A percentile compares a stretch with the other conserved stretches of the same genome.
Conservation (phyloP, 1,139 yeast genomes). For the Candida labiduridarum region DNA sequence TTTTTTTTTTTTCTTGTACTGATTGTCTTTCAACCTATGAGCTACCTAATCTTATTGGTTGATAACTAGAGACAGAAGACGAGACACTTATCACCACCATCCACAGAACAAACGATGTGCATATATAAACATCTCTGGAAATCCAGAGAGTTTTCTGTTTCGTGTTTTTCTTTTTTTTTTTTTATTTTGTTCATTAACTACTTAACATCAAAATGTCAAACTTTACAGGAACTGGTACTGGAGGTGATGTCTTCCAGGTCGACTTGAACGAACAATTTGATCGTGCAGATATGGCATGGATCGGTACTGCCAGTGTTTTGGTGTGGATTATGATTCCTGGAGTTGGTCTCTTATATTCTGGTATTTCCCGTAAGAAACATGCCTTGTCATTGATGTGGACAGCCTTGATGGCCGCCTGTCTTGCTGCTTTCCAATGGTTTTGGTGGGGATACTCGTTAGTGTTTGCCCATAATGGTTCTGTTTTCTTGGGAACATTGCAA, state of each 20-base stretch:
- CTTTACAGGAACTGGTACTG: constrained; percentile 62
- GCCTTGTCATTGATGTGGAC: constrained; percentile 92
- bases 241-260: constrained; percentile 75
- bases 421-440: constrained; percentile 91
- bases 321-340: constrained; percentile 98
- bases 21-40: constrained; percentile 6
- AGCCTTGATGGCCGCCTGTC: constrained; percentile 82
- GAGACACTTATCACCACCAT: background rate
- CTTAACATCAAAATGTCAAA: constrained; percentile 13
- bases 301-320: constrained; percentile 70
- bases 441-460: constrained; percentile 95
- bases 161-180: background rate
- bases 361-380: constrained; percentile 88
- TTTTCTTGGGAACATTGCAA: constrained; percentile 75
- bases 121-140: background rate
- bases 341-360: constrained; percentile 86
- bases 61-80: background rate
- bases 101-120: background rate
- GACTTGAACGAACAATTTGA: constrained; percentile 78
- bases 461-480: constrained; percentile 72
- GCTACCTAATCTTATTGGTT: background rate
- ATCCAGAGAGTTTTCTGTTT: background rate
- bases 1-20: constrained; percentile 1
- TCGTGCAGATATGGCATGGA: constrained; percentile 85
- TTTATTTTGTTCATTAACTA: background rate